Evolutionary conservation across 1,284 basidiomycete genomes (phyloP).

Genomic region (Cutaneotrichosporon sp.): DNA sequence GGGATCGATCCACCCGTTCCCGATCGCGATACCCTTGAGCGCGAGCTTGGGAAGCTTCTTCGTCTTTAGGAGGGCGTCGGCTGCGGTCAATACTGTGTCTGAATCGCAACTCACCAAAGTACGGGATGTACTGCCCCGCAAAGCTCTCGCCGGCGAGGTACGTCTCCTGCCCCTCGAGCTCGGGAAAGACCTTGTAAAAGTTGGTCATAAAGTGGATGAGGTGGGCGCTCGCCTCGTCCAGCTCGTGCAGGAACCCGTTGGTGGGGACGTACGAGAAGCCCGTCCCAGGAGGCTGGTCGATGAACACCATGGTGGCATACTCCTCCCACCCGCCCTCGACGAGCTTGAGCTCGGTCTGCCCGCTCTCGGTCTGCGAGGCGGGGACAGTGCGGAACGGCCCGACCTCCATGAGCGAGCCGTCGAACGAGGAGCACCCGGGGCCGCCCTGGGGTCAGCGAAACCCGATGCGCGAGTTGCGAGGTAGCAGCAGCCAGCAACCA

Average conservation of each 20-base stretch:
- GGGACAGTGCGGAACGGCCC: slow-evolving; percentile 79
- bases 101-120: slow-evolving; percentile 60
- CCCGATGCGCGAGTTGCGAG: neutral
- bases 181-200: slow-evolving; percentile 89
- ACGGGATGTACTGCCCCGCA: slow-evolving; percentile 99
- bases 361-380: slow-evolving; percentile 47
- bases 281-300: slow-evolving; percentile 96
- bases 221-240: slow-evolving; percentile 75
- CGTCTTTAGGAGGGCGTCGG: slow-evolving; percentile 75
- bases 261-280: slow-evolving; percentile 89
- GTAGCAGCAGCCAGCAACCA: no score
- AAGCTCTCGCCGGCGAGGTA: slow-evolving; percentile 92
- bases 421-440: slow-evolving; percentile 95
- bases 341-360: slow-evolving; percentile 73
- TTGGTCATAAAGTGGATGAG: slow-evolving; percentile 81
- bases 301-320: slow-evolving; percentile 94
- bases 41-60: slow-evolving; percentile 56
- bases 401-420: slow-evolving; percentile 97
- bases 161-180: slow-evolving; percentile 82
- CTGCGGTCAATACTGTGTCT: slow-evolving; percentile 40
- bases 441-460: slow-evolving; percentile 64
- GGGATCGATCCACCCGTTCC: slow-evolving; percentile 97
- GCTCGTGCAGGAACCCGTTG: slow-evolving; percentile 77
- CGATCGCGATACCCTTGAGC: slow-evolving; percentile 83
- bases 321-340: slow-evolving; percentile 97